Evolutionary conservation across 106 monocot species (phyloP).

Genomic region (Apostasia shenzhenica): DNA sequence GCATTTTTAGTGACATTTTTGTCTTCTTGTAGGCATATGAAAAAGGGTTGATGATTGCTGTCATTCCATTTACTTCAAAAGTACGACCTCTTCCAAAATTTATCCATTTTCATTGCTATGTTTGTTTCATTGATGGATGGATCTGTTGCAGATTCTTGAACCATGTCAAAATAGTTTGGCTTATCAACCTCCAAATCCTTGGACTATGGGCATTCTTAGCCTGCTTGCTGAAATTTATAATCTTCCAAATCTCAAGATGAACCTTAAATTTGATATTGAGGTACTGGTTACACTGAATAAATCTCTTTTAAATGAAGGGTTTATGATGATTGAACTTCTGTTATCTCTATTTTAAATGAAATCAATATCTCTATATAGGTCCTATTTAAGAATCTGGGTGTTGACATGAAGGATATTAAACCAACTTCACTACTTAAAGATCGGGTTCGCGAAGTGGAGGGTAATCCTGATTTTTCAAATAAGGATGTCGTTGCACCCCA

Average conservation of each 20-base stretch:
- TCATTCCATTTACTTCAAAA: conserved; percentile 98
- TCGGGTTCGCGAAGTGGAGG: conserved; percentile 75
- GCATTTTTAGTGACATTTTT: not conserved
- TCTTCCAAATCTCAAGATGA: conserved; percentile 96
- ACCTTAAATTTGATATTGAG: conserved; percentile 99
- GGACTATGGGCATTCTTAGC: conserved; percentile 98
- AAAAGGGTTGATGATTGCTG: conserved; percentile 97
- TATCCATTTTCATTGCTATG: not conserved
- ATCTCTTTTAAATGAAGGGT: not conserved
- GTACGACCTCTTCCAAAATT: conserved; percentile 24
- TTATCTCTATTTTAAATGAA: not conserved
- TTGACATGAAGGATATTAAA: conserved; percentile 91
- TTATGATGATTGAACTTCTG: not conserved
- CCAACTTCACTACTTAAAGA: conserved; percentile 87
- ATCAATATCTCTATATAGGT: conserved; percentile 37
- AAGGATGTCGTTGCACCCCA: conserved; percentile 66
- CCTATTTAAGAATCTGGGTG: conserved; percentile 86
- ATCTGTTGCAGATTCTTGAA: conserved; percentile 68
- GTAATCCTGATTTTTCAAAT: conserved; percentile 95
- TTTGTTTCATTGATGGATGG: not conserved
- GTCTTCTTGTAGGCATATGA: conserved; percentile 73
- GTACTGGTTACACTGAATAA: conserved; percentile 19
- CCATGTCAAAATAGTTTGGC: conserved; percentile 89
- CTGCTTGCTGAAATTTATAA: conserved; percentile 91
- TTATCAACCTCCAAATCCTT: conserved; percentile 97